These are phyloP conservation scores for Talaromyces sp. DNA, from an alignment of 2,329 filamentous ascomycete genomes.

Conservation along the genomic window DNA sequence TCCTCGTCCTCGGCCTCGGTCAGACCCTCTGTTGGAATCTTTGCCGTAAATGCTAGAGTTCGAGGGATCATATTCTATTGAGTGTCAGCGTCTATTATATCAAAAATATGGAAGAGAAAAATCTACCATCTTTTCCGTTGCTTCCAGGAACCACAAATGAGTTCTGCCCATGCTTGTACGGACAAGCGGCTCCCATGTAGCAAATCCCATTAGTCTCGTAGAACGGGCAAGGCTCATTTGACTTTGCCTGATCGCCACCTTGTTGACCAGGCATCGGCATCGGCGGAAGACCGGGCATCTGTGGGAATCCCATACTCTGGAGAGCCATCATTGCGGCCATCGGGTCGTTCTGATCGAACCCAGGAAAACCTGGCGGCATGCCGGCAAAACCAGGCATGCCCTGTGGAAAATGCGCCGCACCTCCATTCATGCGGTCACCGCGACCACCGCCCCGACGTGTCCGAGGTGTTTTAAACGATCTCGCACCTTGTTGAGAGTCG, in stretches of 20 bases:
- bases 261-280: constrained; percentile 31
- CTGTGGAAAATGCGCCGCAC: constrained; percentile 22
- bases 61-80: constrained; percentile 51
- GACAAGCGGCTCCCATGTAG: constrained; percentile 51
- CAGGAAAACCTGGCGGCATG: constrained; percentile 43
- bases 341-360: constrained; percentile 52
- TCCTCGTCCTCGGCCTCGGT: constrained; percentile 32
- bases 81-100: background rate
- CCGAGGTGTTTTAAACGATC: constrained; percentile 44
- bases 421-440: constrained; percentile 32
- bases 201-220: constrained; percentile 58
- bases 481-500: constrained; percentile 37
- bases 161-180: constrained; percentile 51
- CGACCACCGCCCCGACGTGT: constrained; percentile 38
- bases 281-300: constrained; percentile 43
- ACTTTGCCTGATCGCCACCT: constrained; percentile 27
- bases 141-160: constrained; percentile 30
- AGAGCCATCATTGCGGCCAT: constrained; percentile 51
- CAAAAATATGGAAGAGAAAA: constrained; percentile 2
- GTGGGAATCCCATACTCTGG: constrained; percentile 48
- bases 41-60: constrained; percentile 38
- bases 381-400: constrained; percentile 28
- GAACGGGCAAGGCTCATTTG: constrained; percentile 47
- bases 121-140: constrained; percentile 31
- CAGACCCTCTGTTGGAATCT: constrained; percentile 17